Evolutionary conservation across 176 grass and related monocot species (phyloP).

Genomic region (Oryza australiensis): DNA sequence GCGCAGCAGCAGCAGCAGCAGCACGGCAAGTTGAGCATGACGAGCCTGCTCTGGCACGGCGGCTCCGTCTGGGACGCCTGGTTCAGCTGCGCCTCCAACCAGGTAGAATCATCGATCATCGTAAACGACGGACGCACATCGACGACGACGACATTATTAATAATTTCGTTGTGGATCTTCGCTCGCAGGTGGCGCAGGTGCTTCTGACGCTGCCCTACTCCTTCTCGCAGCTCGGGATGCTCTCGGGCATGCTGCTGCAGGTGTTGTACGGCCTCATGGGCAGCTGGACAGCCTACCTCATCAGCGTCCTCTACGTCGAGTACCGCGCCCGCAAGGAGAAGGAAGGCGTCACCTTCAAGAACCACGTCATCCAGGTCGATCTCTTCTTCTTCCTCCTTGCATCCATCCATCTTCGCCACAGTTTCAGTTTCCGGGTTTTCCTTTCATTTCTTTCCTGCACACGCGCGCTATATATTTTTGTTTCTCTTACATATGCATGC

Average conservation of each 20-base stretch:
- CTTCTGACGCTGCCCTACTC: slow-evolving; percentile 65
- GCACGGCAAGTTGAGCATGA: slow-evolving; percentile 39
- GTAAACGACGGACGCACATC: background rate
- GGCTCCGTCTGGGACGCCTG: slow-evolving; percentile 97
- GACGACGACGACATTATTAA: no score
- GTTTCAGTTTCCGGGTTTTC: slow-evolving; percentile 16
- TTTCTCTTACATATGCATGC: background rate
- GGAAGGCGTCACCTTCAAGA: slow-evolving; percentile 61
- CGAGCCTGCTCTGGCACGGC: slow-evolving; percentile 83
- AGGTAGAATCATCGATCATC: slow-evolving; percentile 61
- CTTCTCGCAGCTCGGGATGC: slow-evolving; percentile 62
- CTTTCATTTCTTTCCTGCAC: no score
- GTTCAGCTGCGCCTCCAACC: slow-evolving; percentile 99
- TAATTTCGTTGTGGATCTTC: background rate
- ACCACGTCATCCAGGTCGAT: slow-evolving; percentile 77
- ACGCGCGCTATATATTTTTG: no score
- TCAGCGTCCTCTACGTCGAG: slow-evolving; percentile 79
- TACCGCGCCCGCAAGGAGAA: slow-evolving; percentile 73
- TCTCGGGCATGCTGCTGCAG: slow-evolving; percentile 49
- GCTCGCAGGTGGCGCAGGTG: slow-evolving; percentile 72
- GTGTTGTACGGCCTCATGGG: slow-evolving; percentile 70
- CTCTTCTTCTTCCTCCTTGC: no score
- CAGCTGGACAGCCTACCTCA: slow-evolving; percentile 84
- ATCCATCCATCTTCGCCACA: no score
- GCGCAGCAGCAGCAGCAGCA: slow-evolving; percentile 20